Conservation (phyloP, 345 rosid genomes). For the Pistacia integerrima region DNA sequence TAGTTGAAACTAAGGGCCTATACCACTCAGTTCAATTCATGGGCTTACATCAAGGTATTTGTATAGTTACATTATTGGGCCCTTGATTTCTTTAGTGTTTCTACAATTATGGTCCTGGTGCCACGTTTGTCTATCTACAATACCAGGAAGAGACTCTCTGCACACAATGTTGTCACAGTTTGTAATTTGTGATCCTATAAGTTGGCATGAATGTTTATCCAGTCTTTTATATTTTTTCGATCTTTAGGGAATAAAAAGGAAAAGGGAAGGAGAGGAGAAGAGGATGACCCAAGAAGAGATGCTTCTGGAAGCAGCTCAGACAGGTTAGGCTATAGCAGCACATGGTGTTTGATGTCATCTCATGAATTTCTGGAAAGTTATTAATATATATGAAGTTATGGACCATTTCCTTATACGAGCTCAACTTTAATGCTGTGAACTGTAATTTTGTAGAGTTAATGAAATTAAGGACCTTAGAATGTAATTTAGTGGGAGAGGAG, state of each 20-base stretch:
- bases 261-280: slow-evolving; percentile 95
- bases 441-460: slow-evolving; percentile 63
- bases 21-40: no score
- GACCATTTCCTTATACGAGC: slow-evolving; percentile 15
- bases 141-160: neutral
- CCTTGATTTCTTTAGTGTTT: no score
- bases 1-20: no score
- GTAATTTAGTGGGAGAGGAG: slow-evolving; percentile 95
- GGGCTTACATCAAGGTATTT: neutral
- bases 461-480: slow-evolving; percentile 93
- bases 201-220: neutral
- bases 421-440: slow-evolving; percentile 22
- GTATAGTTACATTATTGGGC: neutral
- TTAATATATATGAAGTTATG: slow-evolving; percentile 9
- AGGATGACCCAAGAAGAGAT: slow-evolving; percentile 98
- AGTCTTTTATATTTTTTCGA: neutral
- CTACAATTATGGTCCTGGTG: no score
- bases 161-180: neutral
- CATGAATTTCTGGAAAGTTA: neutral
- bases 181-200: neutral
- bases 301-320: slow-evolving; percentile 98
- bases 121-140: neutral
- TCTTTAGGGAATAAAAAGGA: slow-evolving; percentile 71
- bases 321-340: slow-evolving; percentile 50
- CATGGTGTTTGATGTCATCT: neutral